These are phyloP conservation scores for Backusella tuberculispora DNA, from an alignment of 192 early-diverging fungal genomes.

Conservation along the genomic window DNA sequence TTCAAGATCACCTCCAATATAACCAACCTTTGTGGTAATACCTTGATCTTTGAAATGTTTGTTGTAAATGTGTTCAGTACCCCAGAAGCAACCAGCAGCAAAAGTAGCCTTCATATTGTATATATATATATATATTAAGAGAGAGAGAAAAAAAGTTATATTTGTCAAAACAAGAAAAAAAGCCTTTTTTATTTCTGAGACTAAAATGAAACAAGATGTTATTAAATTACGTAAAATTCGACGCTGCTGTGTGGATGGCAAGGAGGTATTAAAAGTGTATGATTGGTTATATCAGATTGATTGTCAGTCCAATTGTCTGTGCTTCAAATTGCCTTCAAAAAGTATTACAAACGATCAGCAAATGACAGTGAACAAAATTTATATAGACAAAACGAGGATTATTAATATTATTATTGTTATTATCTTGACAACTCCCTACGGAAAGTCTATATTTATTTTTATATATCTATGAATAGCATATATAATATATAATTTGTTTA, in stretches of 20 bases:
- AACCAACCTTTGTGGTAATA: slow-evolving; percentile 36
- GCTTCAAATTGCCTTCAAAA: not conserved
- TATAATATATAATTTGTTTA: too few relatives aligned
- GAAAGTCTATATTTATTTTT: too few relatives aligned
- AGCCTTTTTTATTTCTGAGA: not conserved
- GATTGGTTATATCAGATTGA: not conserved
- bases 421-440: too few relatives aligned
- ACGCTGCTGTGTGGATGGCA: not conserved
- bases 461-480: too few relatives aligned
- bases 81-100: slow-evolving; percentile 95
- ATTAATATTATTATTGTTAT: too few relatives aligned
- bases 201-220: not conserved
- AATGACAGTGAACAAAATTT: not conserved
- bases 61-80: slow-evolving; percentile 42
- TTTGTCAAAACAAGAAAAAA: not conserved
- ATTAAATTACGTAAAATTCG: not conserved
- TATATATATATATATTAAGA: not conserved
- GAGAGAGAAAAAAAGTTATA: not conserved
- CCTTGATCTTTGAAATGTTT: slow-evolving; percentile 34
- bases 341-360: not conserved
- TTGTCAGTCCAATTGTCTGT: not conserved
- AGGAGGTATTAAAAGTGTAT: not conserved
- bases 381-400: too few relatives aligned
- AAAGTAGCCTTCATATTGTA: slow-evolving; percentile 69
- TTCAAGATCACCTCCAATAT: slow-evolving; percentile 34